Evolutionary conservation across 73 alveolate species (phyloP), one percentile per base, ranked within the genome.

Genomic region (Paramecium caudatum): DNA sequence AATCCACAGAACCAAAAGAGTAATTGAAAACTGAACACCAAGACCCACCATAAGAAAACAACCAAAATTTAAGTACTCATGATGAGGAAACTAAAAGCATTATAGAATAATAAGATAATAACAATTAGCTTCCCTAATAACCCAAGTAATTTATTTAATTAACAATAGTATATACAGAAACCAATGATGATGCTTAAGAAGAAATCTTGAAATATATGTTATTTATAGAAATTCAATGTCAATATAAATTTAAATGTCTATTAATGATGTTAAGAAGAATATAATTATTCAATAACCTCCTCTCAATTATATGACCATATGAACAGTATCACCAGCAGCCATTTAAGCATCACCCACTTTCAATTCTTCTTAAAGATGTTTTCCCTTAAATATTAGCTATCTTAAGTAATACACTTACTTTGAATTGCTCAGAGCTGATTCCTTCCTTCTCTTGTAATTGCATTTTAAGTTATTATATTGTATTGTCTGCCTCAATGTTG

Each of bases 401-500:
- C 17, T 34, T 27, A 1, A 37, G 36, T 16, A 7, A 10, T 41
- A 43, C 19, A 21, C 3, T 19, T 74, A 74, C 88, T 34, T 74
- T 74, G 55, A 74, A 74, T 74, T 74, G 32, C 21, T 74, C 88
- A 36, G 88, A 37, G 30, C 88, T 74, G 13, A 74, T 74, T 41
- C 88, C 88, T 21, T 74, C 88, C 16, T 74, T 74, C 21, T 74
- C 88, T 74, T 74, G 55, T 45, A 74, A 74, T 74, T 74, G 30
- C 65, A 74, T 36, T 74, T 74, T 74, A 19, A 74, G 47, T 74
- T 74, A 45, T 39, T 74, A 43, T 16, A 74, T 74, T 0, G 88
- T 74, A 19, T 74, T 74, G 7, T 74, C 88, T 41, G 88, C 39
- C 55, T 74, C 88, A 4, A 74, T 74, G 21, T 74, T 74, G 47